Evolutionary conservation across 2,329 filamentous ascomycete genomes (phyloP).

Genomic region (Curvularia lunata): DNA sequence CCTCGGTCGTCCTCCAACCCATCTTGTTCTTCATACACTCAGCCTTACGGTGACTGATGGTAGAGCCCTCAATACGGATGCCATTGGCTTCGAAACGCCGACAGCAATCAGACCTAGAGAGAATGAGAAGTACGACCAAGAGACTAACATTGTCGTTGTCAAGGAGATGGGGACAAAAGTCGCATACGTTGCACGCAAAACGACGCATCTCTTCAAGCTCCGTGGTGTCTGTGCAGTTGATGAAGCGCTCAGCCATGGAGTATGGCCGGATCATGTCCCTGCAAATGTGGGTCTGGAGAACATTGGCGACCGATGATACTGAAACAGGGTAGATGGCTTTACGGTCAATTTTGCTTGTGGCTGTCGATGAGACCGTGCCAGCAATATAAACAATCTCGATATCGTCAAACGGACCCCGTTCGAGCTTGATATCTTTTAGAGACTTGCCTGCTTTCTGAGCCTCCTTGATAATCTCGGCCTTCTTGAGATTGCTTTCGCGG

Average conservation of each 20-base stretch:
- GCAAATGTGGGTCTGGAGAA: constrained; percentile 45
- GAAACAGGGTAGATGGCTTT: constrained; percentile 45
- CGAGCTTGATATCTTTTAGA: constrained; percentile 29
- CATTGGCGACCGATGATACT: constrained; percentile 43
- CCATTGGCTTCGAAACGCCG: constrained; percentile 46
- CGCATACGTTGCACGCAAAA: constrained; percentile 45
- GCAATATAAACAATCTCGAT: constrained; percentile 50
- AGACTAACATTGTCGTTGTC: constrained; percentile 49
- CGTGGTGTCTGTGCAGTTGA: constrained; percentile 41
- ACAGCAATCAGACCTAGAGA: constrained; percentile 46
- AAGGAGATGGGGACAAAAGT: constrained; percentile 48
- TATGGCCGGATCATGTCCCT: constrained; percentile 45
- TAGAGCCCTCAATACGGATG: constrained; percentile 49
- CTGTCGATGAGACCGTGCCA: constrained; percentile 46
- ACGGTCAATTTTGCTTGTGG: constrained; percentile 44
- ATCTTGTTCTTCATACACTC: constrained; percentile 50
- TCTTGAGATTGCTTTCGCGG: constrained; percentile 29
- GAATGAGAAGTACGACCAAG: constrained; percentile 45
- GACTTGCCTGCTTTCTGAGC: constrained; percentile 22
- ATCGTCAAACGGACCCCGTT: constrained; percentile 45
- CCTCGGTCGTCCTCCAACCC: constrained; percentile 42
- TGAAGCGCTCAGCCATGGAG: constrained; percentile 43
- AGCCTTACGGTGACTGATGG: constrained; percentile 47
- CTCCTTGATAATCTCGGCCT: constrained; percentile 25
- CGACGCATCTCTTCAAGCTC: constrained; percentile 42